These are phyloP conservation scores for Penicillium sp. DNA, from an alignment of 2,329 filamentous ascomycete species.

Conservation along the genomic window DNA sequence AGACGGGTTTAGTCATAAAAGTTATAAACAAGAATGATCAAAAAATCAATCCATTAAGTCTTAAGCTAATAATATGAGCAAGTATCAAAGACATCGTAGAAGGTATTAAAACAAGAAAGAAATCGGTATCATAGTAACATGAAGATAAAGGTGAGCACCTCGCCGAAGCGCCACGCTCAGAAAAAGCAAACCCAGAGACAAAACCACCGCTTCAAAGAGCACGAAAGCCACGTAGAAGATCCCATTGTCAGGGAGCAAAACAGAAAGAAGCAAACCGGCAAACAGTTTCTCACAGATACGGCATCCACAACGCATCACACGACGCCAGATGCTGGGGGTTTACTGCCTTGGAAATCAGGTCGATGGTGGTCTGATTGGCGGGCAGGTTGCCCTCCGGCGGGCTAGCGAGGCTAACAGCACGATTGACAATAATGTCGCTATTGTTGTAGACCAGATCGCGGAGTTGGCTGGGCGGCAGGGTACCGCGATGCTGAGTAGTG, in stretches of 20 bases:
- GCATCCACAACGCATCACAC: conserved; percentile 96
- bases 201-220: conserved; percentile 11
- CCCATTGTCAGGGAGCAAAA: conserved; percentile 7
- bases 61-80: conserved; percentile 11
- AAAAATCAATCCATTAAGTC: conserved; percentile 15
- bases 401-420: conserved; percentile 80
- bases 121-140: conserved; percentile 21
- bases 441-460: conserved; percentile 81
- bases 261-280: conserved; percentile 16
- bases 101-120: conserved; percentile 13
- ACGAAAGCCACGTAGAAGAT: conserved; percentile 13
- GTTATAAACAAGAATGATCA: neutral
- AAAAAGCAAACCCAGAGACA: conserved; percentile 18
- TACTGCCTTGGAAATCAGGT: conserved; percentile 86
- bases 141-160: conserved; percentile 12
- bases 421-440: conserved; percentile 86
- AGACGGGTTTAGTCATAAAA: neutral
- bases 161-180: conserved; percentile 26
- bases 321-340: conserved; percentile 85
- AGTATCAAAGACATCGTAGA: conserved; percentile 17
- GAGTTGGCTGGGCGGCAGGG: conserved; percentile 66
- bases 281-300: conserved; percentile 65
- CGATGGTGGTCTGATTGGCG: conserved; percentile 95
- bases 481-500: conserved; percentile 69
- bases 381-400: conserved; percentile 74